Conservation (phyloP, 2,329 filamentous ascomycete genomes). For the Cadophora luteo-olivacea region DNA sequence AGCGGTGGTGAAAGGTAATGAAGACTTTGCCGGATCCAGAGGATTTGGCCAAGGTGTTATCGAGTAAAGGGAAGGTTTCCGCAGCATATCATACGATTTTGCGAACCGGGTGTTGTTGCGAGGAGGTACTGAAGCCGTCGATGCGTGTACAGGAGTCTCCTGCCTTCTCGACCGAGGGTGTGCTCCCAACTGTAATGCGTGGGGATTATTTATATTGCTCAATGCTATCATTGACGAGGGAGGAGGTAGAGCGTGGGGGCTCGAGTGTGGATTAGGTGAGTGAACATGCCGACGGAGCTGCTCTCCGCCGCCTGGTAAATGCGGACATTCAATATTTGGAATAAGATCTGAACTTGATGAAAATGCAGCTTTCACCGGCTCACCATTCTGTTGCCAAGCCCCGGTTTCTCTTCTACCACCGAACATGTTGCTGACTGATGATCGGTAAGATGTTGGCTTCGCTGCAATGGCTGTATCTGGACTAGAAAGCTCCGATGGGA, state of each 20-base stretch:
- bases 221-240: conserved; percentile 10
- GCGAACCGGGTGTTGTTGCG: background rate
- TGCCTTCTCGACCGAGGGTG: background rate
- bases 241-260: background rate
- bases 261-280: background rate
- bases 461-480: background rate
- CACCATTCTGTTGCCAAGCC: background rate
- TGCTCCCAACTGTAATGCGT: background rate
- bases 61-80: conserved; percentile 40
- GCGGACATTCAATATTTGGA: background rate
- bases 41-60: conserved; percentile 36
- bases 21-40: background rate
- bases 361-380: background rate
- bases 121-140: background rate
- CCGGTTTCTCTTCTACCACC: background rate
- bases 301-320: background rate
- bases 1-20: background rate
- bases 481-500: background rate
- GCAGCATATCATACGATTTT: conserved; percentile 32
- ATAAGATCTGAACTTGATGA: background rate
- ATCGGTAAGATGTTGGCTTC: background rate
- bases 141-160: background rate
- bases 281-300: background rate
- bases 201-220: background rate
- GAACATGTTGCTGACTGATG: background rate